These are phyloP conservation scores for Colletotrichum lentis DNA, from an alignment of 2,329 filamentous ascomycete genomes.

Conservation along the genomic window DNA sequence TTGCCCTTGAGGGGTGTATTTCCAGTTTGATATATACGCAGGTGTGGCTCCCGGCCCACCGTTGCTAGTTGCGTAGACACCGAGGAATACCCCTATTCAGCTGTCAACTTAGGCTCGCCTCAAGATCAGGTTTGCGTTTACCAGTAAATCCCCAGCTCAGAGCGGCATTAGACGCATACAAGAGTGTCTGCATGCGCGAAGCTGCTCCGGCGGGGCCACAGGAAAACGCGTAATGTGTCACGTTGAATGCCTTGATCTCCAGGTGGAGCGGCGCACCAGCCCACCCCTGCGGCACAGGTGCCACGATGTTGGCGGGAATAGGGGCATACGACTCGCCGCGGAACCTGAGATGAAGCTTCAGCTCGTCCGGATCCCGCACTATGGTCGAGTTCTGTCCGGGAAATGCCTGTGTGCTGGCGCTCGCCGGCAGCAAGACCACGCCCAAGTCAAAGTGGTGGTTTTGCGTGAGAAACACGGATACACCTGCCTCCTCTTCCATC, in stretches of 20 bases:
- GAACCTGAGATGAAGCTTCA: conserved; percentile 55
- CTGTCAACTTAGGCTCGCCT: neutral
- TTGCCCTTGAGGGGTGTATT: conserved; percentile 52
- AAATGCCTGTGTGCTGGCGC: conserved; percentile 7
- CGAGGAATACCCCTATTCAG: conserved; percentile 56
- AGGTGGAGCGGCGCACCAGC: conserved; percentile 47
- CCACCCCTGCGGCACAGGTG: conserved; percentile 53
- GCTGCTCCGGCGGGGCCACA: conserved; percentile 47
- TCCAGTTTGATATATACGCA: conserved; percentile 59
- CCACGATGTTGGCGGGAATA: conserved; percentile 49
- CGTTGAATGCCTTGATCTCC: conserved; percentile 55
- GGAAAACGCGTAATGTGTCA: conserved; percentile 55
- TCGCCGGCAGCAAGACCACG: conserved; percentile 42
- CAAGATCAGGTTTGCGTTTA: conserved; percentile 39
- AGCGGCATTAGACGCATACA: conserved; percentile 42
- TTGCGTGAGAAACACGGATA: conserved; percentile 62
- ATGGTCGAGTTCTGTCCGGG: conserved; percentile 10
- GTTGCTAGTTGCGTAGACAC: conserved; percentile 62
- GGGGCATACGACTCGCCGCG: conserved; percentile 52
- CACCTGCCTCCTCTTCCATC: conserved; percentile 59
- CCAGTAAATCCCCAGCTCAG: conserved; percentile 45
- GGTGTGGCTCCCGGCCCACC: conserved; percentile 53
- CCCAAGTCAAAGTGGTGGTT: conserved; percentile 61
- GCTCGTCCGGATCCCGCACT: conserved; percentile 18
- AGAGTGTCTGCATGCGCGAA: conserved; percentile 47